Base-by-base conservation (phyloP, 805 yeast species). In the Candida coleopterorum region DNA sequence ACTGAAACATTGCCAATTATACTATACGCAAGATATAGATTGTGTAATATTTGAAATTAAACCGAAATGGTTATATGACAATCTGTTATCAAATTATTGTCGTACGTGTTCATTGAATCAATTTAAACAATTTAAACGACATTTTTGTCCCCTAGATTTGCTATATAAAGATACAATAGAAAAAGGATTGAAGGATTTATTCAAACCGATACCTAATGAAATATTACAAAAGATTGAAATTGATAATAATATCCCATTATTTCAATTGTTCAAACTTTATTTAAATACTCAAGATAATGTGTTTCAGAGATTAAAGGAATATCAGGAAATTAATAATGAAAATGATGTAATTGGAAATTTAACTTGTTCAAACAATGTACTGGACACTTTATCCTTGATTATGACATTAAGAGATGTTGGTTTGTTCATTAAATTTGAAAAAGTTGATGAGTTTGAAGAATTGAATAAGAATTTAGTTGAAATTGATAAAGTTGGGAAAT, bases 341-440 rank as follows among this genome's bases (percentile, higher is more conserved):
- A 52, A 56, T 34, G 67, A 61, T 43, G 44, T 53, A 18, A 56
- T 62, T 29, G 40, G 49, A 25, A 61, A 61, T 39, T 38, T 61
- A 18, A 49, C 58, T 1, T 51, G 60, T 1, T 44, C 43, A 20
- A 42, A 52, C 2, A 75, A 70, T 42, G 77, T 71, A 8, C 62
- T 62, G 40, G 62, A 62, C 1, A 59, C 56, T 21, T 46, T 75
- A 18, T 56, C 64, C 6, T 49, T 63, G 15, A 62, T 67, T 4
- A 77, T 77, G 82, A 62, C 81, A 0, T 52, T 70, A 22, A 59
- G 84, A 24, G 84, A 77, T 49, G 77, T 77, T 18, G 77, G 81
- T 0, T 46, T 78, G 12, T 68, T 77, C 37, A 45, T 74, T 14
- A 63, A 64, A 30, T 55, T 73, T 29, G 61, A 56, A 35, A 54